A percentile compares a stretch with the other conserved stretches of the same genome.
Conservation (phyloP, 208 protist species). For the Trypanosoma platydactyli region DNA sequence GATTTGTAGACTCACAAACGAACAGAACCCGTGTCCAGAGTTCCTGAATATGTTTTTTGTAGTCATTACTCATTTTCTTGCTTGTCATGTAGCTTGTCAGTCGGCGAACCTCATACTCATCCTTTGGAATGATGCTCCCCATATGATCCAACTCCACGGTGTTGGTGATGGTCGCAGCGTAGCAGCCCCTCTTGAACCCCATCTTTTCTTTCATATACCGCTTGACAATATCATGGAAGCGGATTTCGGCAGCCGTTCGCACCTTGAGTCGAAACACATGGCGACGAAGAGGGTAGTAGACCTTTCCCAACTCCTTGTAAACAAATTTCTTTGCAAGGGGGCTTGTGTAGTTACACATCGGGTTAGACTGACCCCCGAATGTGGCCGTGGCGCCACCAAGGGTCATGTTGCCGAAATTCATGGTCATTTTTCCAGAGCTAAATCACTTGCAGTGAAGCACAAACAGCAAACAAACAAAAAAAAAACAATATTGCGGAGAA, state of each 20-base stretch:
- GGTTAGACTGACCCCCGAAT: conserved; percentile 86
- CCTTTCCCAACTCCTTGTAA: conserved; percentile 85
- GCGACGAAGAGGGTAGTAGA: conserved; percentile 82
- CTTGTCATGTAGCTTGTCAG: conserved; percentile 91
- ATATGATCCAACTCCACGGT: conserved; percentile 90
- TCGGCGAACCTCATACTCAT: conserved; percentile 88
- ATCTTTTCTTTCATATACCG: conserved; percentile 89
- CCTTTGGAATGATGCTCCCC: conserved; percentile 90
- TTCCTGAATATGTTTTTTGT: conserved; percentile 89
- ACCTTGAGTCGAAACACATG: conserved; percentile 88
- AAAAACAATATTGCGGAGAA: conserved; percentile 3
- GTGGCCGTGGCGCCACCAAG: conserved; percentile 82
- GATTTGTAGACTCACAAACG: conserved; percentile 80
- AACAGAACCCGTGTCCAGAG: conserved; percentile 85
- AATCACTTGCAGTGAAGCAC: background rate
- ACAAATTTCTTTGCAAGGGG: conserved; percentile 89
- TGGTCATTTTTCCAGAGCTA: conserved; percentile 57
- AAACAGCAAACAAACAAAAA: background rate
- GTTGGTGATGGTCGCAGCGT: conserved; percentile 84
- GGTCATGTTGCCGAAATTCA: conserved; percentile 88
- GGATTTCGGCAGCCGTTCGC: conserved; percentile 82
- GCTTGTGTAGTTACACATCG: conserved; percentile 90
- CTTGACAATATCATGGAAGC: conserved; percentile 87
- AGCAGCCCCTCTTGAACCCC: conserved; percentile 81
- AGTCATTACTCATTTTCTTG: conserved; percentile 91